These are phyloP conservation scores for Mortierella sp. DNA, from an alignment of 371 early-diverging fungal species.

Conservation along the genomic window DNA sequence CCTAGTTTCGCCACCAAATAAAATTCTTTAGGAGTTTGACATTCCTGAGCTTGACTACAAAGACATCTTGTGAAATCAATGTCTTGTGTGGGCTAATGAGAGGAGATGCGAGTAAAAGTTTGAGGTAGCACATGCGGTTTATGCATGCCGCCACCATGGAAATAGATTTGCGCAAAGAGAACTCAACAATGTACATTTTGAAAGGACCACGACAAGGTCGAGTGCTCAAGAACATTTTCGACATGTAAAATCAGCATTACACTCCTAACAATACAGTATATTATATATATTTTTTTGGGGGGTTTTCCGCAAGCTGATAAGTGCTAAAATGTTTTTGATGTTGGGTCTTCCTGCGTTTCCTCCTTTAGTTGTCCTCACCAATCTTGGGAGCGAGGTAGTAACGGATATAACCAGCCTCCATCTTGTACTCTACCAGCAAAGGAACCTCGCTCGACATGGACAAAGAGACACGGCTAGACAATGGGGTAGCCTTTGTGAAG, in stretches of 20 bases:
- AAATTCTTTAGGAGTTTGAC: conserved; percentile 83
- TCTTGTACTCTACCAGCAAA: conserved; percentile 93
- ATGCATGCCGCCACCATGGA: too few relatives aligned
- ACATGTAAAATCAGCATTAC: too few relatives aligned
- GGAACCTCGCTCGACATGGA: conserved; percentile 91
- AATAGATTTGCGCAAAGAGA: too few relatives aligned
- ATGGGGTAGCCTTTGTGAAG: conserved; percentile 96
- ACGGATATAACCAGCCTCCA: conserved; percentile 94
- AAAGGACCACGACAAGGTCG: neutral
- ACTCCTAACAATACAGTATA: too few relatives aligned
- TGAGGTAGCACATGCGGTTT: too few relatives aligned
- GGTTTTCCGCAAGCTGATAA: neutral
- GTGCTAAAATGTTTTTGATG: neutral
- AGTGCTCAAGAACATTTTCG: too few relatives aligned
- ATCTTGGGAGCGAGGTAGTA: conserved; percentile 82
- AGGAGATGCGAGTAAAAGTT: neutral
- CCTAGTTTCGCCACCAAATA: conserved; percentile 8
- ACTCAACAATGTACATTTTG: too few relatives aligned
- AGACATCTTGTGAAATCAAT: conserved; percentile 64
- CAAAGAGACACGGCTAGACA: conserved; percentile 84
- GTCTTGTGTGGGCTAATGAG: neutral
- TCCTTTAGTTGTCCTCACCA: conserved; percentile 48
- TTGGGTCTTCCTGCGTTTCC: neutral
- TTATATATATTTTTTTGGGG: neutral
- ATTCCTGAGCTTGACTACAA: conserved; percentile 85